Evolutionary conservation across 495 filamentous ascomycete species (phyloP).

Genomic region (Filosporella fistucella): DNA sequence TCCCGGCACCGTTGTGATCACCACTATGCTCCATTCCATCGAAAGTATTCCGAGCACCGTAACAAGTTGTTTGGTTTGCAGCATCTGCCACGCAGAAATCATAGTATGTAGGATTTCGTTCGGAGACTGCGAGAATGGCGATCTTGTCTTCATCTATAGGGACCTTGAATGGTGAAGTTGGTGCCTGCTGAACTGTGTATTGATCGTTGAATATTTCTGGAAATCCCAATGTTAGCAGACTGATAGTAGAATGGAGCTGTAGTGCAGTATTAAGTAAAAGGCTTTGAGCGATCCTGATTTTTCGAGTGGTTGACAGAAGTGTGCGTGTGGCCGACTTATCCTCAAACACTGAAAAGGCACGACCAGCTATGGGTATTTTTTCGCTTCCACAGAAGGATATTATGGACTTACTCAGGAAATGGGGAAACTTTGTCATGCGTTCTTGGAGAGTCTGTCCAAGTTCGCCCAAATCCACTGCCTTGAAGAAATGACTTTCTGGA

Average conservation of each 20-base stretch:
- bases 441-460: conserved; percentile 22
- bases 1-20: conserved; percentile 3
- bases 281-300: too few species aligned
- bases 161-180: conserved; percentile 23
- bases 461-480: conserved; percentile 26
- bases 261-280: conserved; percentile 1
- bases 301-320: too few species aligned
- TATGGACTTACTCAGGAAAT: conserved; percentile 17
- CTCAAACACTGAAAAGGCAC: too few species aligned
- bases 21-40: conserved; percentile 11
- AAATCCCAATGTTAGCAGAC: background rate
- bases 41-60: conserved; percentile 13
- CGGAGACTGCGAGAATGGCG: conserved; percentile 22
- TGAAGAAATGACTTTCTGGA: conserved; percentile 25
- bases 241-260: too few species aligned
- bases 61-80: conserved; percentile 18
- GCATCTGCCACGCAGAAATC: conserved; percentile 27
- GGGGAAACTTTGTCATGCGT: conserved; percentile 20
- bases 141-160: conserved; percentile 23
- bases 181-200: conserved; percentile 24
- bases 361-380: too few species aligned
- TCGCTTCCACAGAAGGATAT: background rate
- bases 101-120: conserved; percentile 23
- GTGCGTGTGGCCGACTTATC: too few species aligned
- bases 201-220: conserved; percentile 20